Base-by-base conservation (phyloP, 768 basidiomycete species). In the Psilocybe subaeruginosa region DNA sequence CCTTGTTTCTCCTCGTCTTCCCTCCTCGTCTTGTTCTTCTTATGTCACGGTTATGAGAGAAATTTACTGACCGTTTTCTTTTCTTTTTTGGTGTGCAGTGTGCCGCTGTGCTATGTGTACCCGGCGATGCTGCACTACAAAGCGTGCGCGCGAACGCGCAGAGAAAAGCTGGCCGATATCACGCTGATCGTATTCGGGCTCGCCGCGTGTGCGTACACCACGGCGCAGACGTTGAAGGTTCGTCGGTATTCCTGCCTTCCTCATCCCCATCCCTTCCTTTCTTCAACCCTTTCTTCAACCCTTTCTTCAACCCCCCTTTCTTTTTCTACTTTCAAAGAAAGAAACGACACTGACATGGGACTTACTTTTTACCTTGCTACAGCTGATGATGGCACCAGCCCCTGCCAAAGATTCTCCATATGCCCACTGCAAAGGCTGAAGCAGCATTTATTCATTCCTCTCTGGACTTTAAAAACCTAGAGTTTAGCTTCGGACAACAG, bases 31-130 rank as follows among this genome's bases (percentile, higher is more conserved):
- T n/a, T n/a, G n/a, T n/a, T n/a, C n/a, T n/a, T n/a, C n/a, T n/a
- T n/a, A n/a, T n/a, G 30, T 48, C 19, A 19, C 19, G 1, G 19
- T 19, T 19, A 35, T 7, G 3, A 35, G 33, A n/a, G 9, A 7
- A 7, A 35, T 27, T 46, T 37, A 23, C 37, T 19, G 23, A 23
- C 23, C 23, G 23, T 23, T 23, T 23, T 23, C 23, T 23, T 23
- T 23, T 23, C 23, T 23, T 23, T 23, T 23, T 23, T 23, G 23
- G 23, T 2, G 48, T 52, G 7, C 53, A 97, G 95, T 68, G 89
- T 97, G 8, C 97, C 97, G 7, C 78, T 99, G 62, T 97, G 95
- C 73, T 96, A 93, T 72, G 87, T 96, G 52, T 98, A 97, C 69
- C 97, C 95, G 3, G 89, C 95, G 4, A 88, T 97, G 90, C 75